Evolutionary conservation across 2,329 filamentous ascomycete genomes (phyloP), one percentile per base, ranked within the genome.

Genomic region (Aplosporella prunicola): DNA sequence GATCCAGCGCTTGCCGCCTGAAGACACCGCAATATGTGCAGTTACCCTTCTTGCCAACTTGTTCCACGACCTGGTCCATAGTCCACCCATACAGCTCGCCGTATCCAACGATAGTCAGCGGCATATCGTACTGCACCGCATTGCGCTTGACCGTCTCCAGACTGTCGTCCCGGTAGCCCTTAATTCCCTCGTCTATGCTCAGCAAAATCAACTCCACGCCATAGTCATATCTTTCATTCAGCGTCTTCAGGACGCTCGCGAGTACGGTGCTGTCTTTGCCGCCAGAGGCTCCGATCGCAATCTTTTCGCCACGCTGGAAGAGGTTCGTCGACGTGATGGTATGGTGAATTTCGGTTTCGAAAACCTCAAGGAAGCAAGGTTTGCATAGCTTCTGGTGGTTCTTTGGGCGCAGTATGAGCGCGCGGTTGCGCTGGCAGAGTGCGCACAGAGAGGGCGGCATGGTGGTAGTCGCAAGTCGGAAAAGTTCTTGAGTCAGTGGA

Each of bases 21-120:
- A 98, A 98, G 13, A 98, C 91, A 10, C 91, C 91, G 53, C 91
- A 98, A 55, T 98, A 98, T 20, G 93, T 98, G 71, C 91, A 98
- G 61, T 98, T 98, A 20, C 89, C 88, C 61, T 95, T 96, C 66
- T 95, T 96, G 10, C 91, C 91, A 34, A 98, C 83, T 32, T 89
- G 85, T 51, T 88, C 83, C 4, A 98, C 93, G 8, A 98, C 91
- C 55, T 96, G 86, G 54, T 98, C 91, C 91, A 98, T 98, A 1
- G 88, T 95, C 91, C 91, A 98, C 7, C 89, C 91, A 57, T 98
- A 98, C 8, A 98, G 68, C 52, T 95, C 83, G 37, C 80, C 81
- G 52, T 98, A 98, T 33, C 89, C 87, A 33, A 98, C 77, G 39
- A 98, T 93, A 50, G 86, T 84, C 32, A 98, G 66, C 0, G 83